Conservation (phyloP, 225 moss, liverwort and hornwort genomes). For the Rhytidiadelphus loreus region DNA sequence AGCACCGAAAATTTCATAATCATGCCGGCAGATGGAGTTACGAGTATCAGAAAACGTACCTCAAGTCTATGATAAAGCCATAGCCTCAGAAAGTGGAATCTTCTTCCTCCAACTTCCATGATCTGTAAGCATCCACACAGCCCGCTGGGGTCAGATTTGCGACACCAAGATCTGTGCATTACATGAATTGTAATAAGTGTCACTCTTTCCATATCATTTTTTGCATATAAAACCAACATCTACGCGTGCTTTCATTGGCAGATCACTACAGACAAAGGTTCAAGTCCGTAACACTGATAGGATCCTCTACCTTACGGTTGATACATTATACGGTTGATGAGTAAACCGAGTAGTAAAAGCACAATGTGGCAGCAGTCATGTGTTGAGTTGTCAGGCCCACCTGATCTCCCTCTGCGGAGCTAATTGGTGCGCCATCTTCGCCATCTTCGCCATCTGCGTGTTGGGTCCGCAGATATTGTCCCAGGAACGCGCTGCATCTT, state of each 20-base stretch:
- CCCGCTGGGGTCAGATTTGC: not conserved
- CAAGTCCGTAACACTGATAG: too few relatives aligned
- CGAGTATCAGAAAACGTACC: not conserved
- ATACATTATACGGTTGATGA: not conserved
- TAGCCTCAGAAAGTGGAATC: not conserved
- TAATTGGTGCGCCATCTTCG: not conserved
- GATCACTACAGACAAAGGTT: not conserved
- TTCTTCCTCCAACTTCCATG: not conserved
- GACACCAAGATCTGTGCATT: too few relatives aligned
- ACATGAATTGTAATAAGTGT: not conserved
- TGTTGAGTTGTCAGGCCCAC: not conserved
- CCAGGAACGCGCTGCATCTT: not conserved
- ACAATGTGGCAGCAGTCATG: not conserved
- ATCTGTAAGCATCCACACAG: not conserved
- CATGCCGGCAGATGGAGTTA: not conserved
- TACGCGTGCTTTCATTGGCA: not conserved
- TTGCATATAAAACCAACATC: too few relatives aligned
- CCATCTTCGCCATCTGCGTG: not conserved
- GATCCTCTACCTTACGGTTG: not conserved
- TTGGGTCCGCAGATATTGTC: not conserved
- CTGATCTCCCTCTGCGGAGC: not conserved
- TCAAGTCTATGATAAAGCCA: not conserved
- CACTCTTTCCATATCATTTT: not conserved
- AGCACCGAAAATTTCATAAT: not conserved
- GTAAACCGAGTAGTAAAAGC: not conserved